phyloP scores from a whole-genome alignment of 2,329 filamentous ascomycete species.

The Cladophialophora psammophila region DNA sequence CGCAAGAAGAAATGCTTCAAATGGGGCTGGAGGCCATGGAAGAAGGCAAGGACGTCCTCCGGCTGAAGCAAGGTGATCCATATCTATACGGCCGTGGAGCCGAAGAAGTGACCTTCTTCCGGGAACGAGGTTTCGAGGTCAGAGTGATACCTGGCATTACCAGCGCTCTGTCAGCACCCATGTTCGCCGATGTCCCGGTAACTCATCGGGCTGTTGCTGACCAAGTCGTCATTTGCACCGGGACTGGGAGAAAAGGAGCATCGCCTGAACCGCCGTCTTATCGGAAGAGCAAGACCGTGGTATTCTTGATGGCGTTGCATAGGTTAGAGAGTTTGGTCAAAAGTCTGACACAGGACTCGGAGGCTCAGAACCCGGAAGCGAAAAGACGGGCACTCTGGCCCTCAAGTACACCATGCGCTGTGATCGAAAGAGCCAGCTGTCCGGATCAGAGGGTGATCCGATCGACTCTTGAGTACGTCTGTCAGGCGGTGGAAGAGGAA shows the following conservation, averaged over 20 bases:
- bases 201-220: constrained; percentile 91
- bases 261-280: constrained; percentile 82
- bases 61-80: constrained; percentile 95
- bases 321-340: constrained; percentile 76
- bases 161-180: constrained; percentile 81
- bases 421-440: constrained; percentile 92
- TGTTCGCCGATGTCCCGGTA: constrained; percentile 86
- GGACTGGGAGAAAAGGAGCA: constrained; percentile 88
- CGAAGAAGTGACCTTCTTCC: constrained; percentile 89
- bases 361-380: constrained; percentile 38
- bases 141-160: constrained; percentile 89
- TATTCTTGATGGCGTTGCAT: constrained; percentile 96
- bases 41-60: constrained; percentile 79
- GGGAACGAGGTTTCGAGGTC: constrained; percentile 70
- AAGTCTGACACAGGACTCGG: constrained; percentile 63
- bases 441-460: constrained; percentile 92
- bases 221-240: constrained; percentile 94
- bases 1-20: constrained; percentile 86
- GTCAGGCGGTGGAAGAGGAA: constrained; percentile 82
- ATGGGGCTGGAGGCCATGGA: constrained; percentile 74
- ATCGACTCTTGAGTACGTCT: constrained; percentile 81
- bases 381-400: constrained; percentile 65
- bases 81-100: constrained; percentile 95
- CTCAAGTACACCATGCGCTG: constrained; percentile 80
- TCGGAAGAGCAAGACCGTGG: constrained; percentile 77